Percentiles rank a stretch among this genome's conserved stretches.
Conservation (phyloP, 2,329 filamentous ascomycete genomes). For the Aspergillus costaricaensis region DNA sequence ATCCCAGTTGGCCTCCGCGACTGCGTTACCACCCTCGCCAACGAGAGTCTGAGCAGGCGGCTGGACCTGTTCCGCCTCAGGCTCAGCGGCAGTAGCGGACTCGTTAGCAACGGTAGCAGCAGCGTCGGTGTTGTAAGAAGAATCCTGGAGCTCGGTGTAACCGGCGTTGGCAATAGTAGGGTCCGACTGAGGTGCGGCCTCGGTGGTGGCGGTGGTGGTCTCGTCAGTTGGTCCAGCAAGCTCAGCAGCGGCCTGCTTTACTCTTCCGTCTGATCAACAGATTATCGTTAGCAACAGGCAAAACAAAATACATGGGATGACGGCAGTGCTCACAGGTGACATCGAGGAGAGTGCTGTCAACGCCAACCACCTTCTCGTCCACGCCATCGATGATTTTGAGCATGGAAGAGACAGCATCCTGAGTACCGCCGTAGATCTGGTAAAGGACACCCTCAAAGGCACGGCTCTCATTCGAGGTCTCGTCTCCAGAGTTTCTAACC, state of each 20-base stretch:
- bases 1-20: conserved; percentile 59
- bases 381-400: conserved; percentile 62
- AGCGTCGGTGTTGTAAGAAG: conserved; percentile 57
- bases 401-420: conserved; percentile 59
- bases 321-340: conserved; percentile 56
- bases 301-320: background rate
- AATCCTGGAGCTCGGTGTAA: conserved; percentile 59
- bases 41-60: conserved; percentile 45
- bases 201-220: conserved; percentile 28
- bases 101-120: conserved; percentile 56
- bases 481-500: conserved; percentile 60
- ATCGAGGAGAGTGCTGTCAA: conserved; percentile 56
- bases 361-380: conserved; percentile 59
- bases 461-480: conserved; percentile 58
- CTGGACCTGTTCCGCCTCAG: conserved; percentile 27
- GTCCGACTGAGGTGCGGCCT: conserved; percentile 50
- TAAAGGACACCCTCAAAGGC: conserved; percentile 66
- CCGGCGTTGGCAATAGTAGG: conserved; percentile 63
- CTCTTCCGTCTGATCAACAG: conserved; percentile 49
- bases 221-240: conserved; percentile 44
- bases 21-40: conserved; percentile 45
- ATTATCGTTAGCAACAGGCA: background rate
- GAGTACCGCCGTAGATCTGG: conserved; percentile 64
- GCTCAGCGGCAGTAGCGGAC: conserved; percentile 13
- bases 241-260: conserved; percentile 53